Percentiles rank a stretch among this genome's conserved stretches.
phyloP scores from a whole-genome alignment of 176 grass and related monocot species.

The Poa annua region DNA sequence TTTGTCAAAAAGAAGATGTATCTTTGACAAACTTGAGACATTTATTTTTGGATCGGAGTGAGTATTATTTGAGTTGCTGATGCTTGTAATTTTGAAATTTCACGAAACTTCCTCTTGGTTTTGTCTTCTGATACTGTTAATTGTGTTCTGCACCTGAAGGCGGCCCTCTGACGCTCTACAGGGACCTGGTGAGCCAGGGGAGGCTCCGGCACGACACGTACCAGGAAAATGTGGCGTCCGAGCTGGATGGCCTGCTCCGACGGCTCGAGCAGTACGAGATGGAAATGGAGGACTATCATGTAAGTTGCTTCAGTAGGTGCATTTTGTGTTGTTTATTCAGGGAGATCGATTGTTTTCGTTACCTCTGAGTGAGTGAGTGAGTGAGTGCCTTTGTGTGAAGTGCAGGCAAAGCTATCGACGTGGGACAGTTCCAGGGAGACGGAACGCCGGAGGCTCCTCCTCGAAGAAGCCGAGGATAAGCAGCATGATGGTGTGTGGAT shows the following conservation, averaged over 20 bases:
- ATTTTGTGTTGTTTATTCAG: not conserved
- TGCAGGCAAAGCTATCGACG: conserved; percentile 63
- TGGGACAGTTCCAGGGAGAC: conserved; percentile 83
- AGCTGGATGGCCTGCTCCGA: conserved; percentile 65
- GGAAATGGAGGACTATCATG: conserved; percentile 99
- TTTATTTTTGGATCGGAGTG: too few species aligned
- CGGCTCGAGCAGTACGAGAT: conserved; percentile 76
- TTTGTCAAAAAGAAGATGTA: too few species aligned
- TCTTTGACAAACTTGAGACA: too few species aligned
- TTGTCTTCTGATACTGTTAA: conserved; percentile 26
- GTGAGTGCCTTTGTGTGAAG: conserved; percentile 7
- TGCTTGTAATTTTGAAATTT: not conserved
- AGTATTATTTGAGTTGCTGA: not conserved
- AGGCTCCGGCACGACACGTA: conserved; percentile 74
- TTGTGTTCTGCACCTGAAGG: conserved; percentile 59
- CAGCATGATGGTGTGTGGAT: conserved; percentile 85
- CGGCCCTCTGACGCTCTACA: conserved; percentile 66
- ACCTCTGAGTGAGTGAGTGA: not conserved
- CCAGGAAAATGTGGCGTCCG: conserved; percentile 79
- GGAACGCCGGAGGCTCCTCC: conserved; percentile 69
- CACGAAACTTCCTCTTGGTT: not conserved
- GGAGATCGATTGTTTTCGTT: not conserved
- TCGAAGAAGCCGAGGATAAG: conserved; percentile 80
- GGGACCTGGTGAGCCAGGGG: conserved; percentile 47
- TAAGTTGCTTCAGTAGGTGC: conserved; percentile 26